Evolutionary conservation across 1,139 yeast genomes (phyloP).

Genomic region (Kodamaea fungicola): DNA sequence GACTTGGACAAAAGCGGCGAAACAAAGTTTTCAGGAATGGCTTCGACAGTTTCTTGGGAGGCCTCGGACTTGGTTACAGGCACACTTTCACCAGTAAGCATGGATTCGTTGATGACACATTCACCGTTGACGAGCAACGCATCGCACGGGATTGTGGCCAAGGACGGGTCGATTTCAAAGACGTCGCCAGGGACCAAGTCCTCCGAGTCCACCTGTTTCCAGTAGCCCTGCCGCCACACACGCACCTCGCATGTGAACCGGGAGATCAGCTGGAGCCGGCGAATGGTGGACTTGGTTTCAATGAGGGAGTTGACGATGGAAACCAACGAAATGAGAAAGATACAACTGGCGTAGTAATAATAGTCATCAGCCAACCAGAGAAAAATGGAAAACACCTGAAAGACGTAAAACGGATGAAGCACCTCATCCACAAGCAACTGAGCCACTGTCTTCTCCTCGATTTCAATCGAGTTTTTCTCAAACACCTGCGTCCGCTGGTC

Average conservation of each 20-base stretch:
- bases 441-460: slow-evolving; percentile 65
- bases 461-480: slow-evolving; percentile 71
- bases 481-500: slow-evolving; percentile 72
- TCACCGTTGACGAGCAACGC: slow-evolving; percentile 85
- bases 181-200: slow-evolving; percentile 95
- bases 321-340: slow-evolving; percentile 76
- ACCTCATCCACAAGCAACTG: slow-evolving; percentile 81
- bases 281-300: slow-evolving; percentile 78
- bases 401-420: slow-evolving; percentile 89
- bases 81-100: slow-evolving; percentile 97
- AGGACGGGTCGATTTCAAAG: slow-evolving; percentile 84
- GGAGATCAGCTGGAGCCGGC: slow-evolving; percentile 71
- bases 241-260: slow-evolving; percentile 74
- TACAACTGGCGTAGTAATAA: slow-evolving; percentile 90
- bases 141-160: slow-evolving; percentile 79
- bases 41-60: slow-evolving; percentile 54
- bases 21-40: slow-evolving; percentile 56
- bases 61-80: slow-evolving; percentile 85
- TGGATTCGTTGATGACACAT: slow-evolving; percentile 89
- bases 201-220: slow-evolving; percentile 79
- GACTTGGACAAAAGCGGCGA: slow-evolving; percentile 69
- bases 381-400: slow-evolving; percentile 86
- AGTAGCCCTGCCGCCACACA: slow-evolving; percentile 88
- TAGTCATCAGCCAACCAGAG: slow-evolving; percentile 92
- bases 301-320: slow-evolving; percentile 76